Percentiles rank a stretch among this genome's conserved stretches.
Conservation (phyloP, 257 asterid species). For the Ajuga chamaepitys region DNA sequence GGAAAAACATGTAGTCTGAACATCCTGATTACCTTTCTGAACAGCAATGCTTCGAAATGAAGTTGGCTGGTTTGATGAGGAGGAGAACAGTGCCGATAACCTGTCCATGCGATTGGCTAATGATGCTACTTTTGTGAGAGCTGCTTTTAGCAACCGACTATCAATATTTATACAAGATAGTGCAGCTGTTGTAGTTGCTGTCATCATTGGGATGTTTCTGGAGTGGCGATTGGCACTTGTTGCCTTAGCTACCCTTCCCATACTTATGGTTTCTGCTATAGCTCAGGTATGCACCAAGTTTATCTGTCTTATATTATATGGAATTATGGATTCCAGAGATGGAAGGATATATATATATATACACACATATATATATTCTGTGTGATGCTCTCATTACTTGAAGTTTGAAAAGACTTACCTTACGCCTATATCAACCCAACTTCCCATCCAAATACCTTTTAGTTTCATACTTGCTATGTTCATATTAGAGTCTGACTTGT, state of each 20-base stretch:
- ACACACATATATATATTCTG: too few species aligned
- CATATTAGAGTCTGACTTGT: neutral
- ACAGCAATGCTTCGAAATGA: constrained; percentile 99
- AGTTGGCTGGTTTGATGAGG: constrained; percentile 99
- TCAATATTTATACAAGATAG: constrained; percentile 96
- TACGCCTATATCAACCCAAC: neutral
- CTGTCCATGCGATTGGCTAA: constrained; percentile 97
- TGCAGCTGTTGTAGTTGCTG: constrained; percentile 90
- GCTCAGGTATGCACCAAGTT: constrained; percentile 66
- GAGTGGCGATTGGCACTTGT: constrained; percentile 98
- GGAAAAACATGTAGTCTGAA: constrained; percentile 1
- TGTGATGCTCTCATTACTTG: neutral
- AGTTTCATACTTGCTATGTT: neutral
- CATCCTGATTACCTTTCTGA: constrained; percentile 2
- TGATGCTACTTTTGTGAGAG: constrained; percentile 99
- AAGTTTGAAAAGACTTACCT: neutral
- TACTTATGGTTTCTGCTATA: constrained; percentile 83
- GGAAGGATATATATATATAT: too few species aligned
- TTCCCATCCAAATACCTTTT: neutral
- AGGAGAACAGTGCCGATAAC: constrained; percentile 98
- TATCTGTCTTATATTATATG: neutral
- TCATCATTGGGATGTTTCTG: constrained; percentile 87
- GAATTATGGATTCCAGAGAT: neutral
- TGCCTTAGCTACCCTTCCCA: constrained; percentile 91
- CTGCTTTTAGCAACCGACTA: constrained; percentile 98